These are phyloP conservation scores for Leccinum aurantiacum DNA, from an alignment of 768 basidiomycete genomes.

Conservation along the genomic window DNA sequence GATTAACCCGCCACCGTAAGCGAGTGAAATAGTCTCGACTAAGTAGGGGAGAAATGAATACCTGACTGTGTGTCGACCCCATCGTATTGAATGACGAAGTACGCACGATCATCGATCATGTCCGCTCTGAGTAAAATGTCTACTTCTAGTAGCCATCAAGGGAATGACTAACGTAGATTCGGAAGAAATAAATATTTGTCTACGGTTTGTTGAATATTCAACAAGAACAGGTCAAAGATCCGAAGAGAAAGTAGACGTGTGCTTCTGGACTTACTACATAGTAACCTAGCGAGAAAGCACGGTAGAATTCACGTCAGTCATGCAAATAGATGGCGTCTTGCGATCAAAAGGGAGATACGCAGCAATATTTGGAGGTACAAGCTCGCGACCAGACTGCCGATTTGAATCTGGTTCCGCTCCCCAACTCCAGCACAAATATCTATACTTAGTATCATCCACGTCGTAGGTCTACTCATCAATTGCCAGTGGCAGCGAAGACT, in stretches of 20 bases:
- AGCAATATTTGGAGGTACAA: constrained; percentile 24
- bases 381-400: constrained; percentile 45
- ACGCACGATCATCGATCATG: constrained; percentile 44
- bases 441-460: no score
- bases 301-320: constrained; percentile 66
- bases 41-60: constrained; percentile 45
- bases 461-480: no score
- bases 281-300: constrained; percentile 61
- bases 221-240: not conserved
- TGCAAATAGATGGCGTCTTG: constrained; percentile 34
- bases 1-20: no score
- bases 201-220: constrained; percentile 25
- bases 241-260: not conserved
- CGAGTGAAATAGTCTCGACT: no score
- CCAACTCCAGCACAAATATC: constrained; percentile 60
- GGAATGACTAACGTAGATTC: constrained; percentile 38
- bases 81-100: not conserved
- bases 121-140: constrained; percentile 47
- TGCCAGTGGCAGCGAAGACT: no score
- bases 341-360: not conserved
- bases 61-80: no score
- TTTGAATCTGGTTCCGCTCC: constrained; percentile 61
- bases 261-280: constrained; percentile 54
- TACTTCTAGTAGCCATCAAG: constrained; percentile 40
- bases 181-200: constrained; percentile 55